Conservation (phyloP, 2,329 filamentous ascomycete genomes). For the Colletotrichum tropicicola region DNA sequence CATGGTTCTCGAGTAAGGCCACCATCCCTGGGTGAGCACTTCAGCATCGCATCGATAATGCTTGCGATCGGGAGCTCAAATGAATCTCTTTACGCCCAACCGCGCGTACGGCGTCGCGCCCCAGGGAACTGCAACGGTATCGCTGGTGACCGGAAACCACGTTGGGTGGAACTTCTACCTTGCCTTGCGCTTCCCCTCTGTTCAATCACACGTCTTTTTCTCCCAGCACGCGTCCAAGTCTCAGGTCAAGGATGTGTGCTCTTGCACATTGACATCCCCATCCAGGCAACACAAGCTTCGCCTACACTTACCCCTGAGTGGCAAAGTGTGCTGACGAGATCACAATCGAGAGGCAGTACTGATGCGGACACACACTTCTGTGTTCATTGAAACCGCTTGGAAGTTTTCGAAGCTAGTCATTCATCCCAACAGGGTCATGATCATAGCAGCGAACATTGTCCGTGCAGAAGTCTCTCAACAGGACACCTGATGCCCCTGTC, state of each 20-base stretch:
- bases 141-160: background rate
- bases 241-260: background rate
- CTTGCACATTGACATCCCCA: background rate
- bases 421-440: constrained; percentile 1
- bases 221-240: background rate
- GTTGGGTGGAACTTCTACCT: background rate
- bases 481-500: background rate
- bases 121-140: too few relatives aligned
- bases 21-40: background rate
- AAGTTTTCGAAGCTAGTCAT: constrained; percentile 11
- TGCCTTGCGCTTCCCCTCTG: background rate
- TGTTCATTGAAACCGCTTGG: background rate
- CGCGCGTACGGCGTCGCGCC: too few relatives aligned
- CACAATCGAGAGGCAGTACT: background rate
- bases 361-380: background rate
- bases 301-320: constrained; percentile 1
- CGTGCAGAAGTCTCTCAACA: background rate
- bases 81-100: background rate
- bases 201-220: background rate
- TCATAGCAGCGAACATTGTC: constrained; percentile 1
- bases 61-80: background rate
- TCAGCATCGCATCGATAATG: constrained; percentile 8
- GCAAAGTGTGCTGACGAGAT: background rate
- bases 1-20: background rate
- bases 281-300: background rate